Evolutionary conservation across 1,139 yeast genomes (phyloP).

Genomic region (Debaryomyces coudertii): DNA sequence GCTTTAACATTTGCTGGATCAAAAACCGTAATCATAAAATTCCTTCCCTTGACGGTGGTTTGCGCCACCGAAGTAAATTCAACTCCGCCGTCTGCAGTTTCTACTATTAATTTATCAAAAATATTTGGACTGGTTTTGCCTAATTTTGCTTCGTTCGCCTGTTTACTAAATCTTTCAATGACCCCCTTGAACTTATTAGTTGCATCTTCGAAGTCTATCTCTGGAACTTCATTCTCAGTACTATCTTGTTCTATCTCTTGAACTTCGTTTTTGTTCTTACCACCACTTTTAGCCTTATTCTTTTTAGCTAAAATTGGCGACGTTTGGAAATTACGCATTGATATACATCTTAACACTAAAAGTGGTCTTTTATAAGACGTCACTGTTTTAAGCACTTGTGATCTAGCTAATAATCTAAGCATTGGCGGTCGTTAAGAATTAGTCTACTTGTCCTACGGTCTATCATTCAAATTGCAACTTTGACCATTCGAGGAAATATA

Average conservation of each 20-base stretch:
- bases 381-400: not conserved
- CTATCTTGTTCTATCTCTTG: slow-evolving; percentile 21
- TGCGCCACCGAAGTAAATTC: slow-evolving; percentile 72
- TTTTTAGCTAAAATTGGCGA: slow-evolving; percentile 16
- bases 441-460: not conserved
- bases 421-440: not conserved
- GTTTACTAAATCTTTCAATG: slow-evolving; percentile 56
- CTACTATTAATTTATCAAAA: slow-evolving; percentile 62
- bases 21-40: slow-evolving; percentile 74
- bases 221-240: slow-evolving; percentile 20
- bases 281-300: slow-evolving; percentile 21
- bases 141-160: slow-evolving; percentile 61
- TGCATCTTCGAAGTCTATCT: slow-evolving; percentile 43
- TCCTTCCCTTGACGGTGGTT: slow-evolving; percentile 72
- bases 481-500: not conserved
- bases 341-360: not conserved
- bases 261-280: slow-evolving; percentile 19
- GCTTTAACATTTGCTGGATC: slow-evolving; percentile 75
- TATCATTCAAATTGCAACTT: not conserved
- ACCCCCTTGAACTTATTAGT: slow-evolving; percentile 52
- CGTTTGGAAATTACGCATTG: slow-evolving; percentile 11
- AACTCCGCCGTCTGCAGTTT: slow-evolving; percentile 48
- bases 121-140: slow-evolving; percentile 70
- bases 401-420: not conserved
- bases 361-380: not conserved